These are phyloP conservation scores for Solanum hybrid DNA, from an alignment of 305 asterid species.

Conservation along the genomic window DNA sequence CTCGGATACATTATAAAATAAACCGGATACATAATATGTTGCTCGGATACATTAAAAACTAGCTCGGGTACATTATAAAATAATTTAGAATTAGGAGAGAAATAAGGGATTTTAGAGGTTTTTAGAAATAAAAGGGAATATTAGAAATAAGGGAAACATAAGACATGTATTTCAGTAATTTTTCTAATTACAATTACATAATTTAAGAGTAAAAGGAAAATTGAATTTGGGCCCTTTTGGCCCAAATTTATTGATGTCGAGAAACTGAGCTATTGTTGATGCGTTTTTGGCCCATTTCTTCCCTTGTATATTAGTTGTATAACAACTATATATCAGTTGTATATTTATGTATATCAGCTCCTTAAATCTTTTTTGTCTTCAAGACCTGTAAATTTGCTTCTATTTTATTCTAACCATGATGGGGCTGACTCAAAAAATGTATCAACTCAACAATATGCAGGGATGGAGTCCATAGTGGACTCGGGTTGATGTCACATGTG, in stretches of 20 bases:
- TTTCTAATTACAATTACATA: not conserved
- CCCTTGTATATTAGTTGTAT: not conserved
- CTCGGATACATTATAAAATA: no score
- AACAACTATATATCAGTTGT: not conserved
- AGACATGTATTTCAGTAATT: no score
- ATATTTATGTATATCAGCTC: not conserved
- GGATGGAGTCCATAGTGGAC: not conserved
- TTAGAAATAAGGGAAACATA: no score
- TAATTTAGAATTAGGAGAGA: no score
- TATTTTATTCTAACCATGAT: not conserved
- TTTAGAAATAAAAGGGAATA: no score
- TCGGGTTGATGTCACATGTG: not conserved
- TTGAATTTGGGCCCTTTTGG: not conserved
- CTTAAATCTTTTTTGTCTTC: not conserved
- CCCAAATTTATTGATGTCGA: not conserved
- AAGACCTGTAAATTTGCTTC: not conserved
- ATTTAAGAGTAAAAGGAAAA: not conserved
- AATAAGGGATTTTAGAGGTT: no score
- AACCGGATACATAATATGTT: no score
- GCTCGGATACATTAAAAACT: no score
- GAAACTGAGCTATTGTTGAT: not conserved
- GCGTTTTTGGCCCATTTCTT: not conserved
- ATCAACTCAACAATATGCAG: not conserved
- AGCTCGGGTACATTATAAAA: no score
- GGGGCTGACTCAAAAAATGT: not conserved